Percentiles rank a stretch among this genome's conserved stretches.
These are phyloP conservation scores for Bromus sterilis DNA, from an alignment of 176 grass and related monocot species.

Conservation along the genomic window DNA sequence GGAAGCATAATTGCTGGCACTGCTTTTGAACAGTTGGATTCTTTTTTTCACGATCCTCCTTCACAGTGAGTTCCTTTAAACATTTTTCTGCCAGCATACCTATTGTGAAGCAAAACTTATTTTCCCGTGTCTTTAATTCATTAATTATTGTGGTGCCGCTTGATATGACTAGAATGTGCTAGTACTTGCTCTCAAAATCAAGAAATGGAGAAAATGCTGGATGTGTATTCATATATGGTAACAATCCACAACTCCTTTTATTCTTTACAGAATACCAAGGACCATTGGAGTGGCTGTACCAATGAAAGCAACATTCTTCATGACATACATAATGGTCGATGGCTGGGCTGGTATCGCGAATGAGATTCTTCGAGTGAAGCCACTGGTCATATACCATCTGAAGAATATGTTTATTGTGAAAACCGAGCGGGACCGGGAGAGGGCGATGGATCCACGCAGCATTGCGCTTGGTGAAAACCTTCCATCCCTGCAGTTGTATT, in stretches of 20 bases:
- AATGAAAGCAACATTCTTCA: conserved; percentile 99
- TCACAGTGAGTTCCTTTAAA: conserved; percentile 53
- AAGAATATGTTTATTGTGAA: conserved; percentile 98
- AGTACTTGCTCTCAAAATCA: not conserved
- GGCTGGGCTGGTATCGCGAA: conserved; percentile 92
- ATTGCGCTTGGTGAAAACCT: conserved; percentile 80
- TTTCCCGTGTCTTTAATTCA: not conserved
- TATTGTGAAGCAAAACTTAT: not conserved
- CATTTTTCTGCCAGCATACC: not conserved
- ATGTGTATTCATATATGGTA: not conserved
- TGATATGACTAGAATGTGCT: not conserved
- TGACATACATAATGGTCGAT: conserved; percentile 98
- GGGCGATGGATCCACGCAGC: conserved; percentile 85
- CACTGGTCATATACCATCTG: conserved; percentile 79
- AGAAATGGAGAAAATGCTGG: not conserved
- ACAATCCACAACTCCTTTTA: not conserved
- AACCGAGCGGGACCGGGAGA: conserved; percentile 81
- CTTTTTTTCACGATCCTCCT: conserved; percentile 76
- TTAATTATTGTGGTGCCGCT: not conserved
- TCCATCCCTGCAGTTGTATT: conserved; percentile 85
- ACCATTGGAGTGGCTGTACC: conserved; percentile 95
- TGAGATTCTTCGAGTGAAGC: conserved; percentile 85
- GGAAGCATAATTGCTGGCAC: conserved; percentile 93
- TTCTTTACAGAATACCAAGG: conserved; percentile 62
- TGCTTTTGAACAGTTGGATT: conserved; percentile 86